Base-by-base conservation (phyloP, 1,284 basidiomycete genomes). In the Cutaneotrichosporon dermatis region DNA sequence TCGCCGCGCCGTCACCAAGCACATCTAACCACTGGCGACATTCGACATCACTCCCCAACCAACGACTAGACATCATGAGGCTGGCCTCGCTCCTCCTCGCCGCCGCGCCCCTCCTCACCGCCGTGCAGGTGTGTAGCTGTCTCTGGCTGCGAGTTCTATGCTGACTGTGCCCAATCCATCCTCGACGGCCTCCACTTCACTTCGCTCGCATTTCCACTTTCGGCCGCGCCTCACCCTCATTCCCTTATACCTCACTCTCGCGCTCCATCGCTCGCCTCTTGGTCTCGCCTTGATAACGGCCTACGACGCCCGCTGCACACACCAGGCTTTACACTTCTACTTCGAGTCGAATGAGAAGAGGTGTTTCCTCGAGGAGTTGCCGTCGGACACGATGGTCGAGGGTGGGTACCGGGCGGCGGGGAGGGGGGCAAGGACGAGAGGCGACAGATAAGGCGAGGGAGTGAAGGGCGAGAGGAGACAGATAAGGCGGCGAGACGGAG, bases 301-400 rank as follows among this genome's bases (percentile, higher is more conserved):
- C n/a, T n/a, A 25, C 25, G 25, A 25, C 3, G 25, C 25, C 25
- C 25, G 2, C 25, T 25, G 25, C 25, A 25, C 25, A 25, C 25
- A 25, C n/a, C 65, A 79, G 70, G 88, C 87, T 10, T 84, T 95
- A 51, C 92, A 95, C 75, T 92, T 94, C 76, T 95, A 95, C 72
- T 84, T 95, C 60, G 90, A 94, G 73, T 87, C 89, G n/a, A 87
- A 88, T 71, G 90, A 95, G 78, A 87, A 87, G 73, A 83, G 89
- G 65, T 99, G 96, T 78, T 99, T 99, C 80, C 85, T 97, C 64
- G 96, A 99, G 77, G 96, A 99, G 78, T 82, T 99, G 43, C 95
- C 95, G n/a, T 88, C 87, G 12, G 90, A 98, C 78, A 99, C 96
- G 13, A 88, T 96, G 41, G 93, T 99, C 13, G 92, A 98, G 80